Conservation (phyloP, 148 eudicot species). For the Rhododendron vialii region DNA sequence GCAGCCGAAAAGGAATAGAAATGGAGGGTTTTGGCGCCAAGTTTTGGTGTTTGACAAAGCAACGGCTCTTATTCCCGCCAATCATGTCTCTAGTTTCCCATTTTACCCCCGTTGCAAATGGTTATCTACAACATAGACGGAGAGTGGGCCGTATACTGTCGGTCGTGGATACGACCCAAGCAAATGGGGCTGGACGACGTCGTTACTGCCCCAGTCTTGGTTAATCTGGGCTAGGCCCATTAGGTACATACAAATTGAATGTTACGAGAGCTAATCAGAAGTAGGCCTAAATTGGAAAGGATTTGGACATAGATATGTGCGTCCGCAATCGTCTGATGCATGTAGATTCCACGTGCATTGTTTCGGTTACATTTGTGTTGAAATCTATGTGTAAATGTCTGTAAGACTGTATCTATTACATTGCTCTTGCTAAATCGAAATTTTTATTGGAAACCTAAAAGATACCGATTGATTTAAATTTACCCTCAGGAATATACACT, state of each 20-base stretch:
- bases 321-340: no score
- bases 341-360: neutral
- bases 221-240: neutral
- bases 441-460: no score
- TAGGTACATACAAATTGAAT: neutral
- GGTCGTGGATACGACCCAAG: neutral
- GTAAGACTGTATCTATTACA: neutral
- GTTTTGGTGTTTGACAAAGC: conserved; percentile 19
- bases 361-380: no score
- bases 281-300: neutral
- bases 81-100: neutral
- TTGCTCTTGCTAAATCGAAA: neutral
- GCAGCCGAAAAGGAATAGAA: conserved; percentile 26
- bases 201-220: neutral
- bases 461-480: no score
- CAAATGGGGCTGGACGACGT: neutral
- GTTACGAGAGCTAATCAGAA: neutral
- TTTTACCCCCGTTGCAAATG: neutral
- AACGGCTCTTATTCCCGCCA: conserved; percentile 66
- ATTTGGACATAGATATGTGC: neutral
- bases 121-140: neutral
- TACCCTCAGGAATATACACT: neutral
- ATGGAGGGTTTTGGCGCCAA: conserved; percentile 50
- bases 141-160: neutral
- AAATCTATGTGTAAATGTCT: no score